Conservation (phyloP, 768 basidiomycete genomes). For the Phylloporus scabripes region DNA sequence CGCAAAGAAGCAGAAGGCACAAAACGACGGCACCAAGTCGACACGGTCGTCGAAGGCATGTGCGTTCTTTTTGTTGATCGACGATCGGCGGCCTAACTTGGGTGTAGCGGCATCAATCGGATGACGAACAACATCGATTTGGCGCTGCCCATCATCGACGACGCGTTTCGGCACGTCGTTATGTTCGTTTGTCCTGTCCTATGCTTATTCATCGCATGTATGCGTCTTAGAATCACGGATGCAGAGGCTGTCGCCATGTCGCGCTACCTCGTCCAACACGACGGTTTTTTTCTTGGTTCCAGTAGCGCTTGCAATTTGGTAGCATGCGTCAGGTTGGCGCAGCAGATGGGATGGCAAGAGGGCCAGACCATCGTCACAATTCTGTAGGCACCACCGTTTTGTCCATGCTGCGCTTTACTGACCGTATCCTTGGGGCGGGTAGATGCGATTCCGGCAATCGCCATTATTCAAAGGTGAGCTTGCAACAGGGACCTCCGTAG, state of each 20-base stretch:
- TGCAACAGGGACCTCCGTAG: not conserved
- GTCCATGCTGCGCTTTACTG: not conserved
- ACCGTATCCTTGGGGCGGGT: not conserved
- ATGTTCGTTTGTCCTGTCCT: too few relatives aligned
- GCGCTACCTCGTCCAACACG: constrained; percentile 81
- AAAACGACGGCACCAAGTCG: constrained; percentile 88
- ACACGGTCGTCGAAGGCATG: constrained; percentile 95
- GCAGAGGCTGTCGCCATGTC: constrained; percentile 96
- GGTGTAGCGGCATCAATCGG: constrained; percentile 81
- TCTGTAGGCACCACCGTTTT: constrained; percentile 42
- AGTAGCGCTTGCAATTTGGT: constrained; percentile 95
- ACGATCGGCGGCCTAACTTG: not conserved
- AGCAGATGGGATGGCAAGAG: constrained; percentile 60
- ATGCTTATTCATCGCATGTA: too few relatives aligned
- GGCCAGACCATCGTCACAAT: constrained; percentile 81
- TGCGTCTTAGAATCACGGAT: constrained; percentile 67
- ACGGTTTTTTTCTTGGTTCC: constrained; percentile 93
- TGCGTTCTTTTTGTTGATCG: constrained; percentile 29
- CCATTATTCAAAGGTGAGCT: constrained; percentile 83
- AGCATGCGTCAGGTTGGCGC: constrained; percentile 79
- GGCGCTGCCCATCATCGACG: constrained; percentile 79
- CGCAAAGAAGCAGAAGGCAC: constrained; percentile 90
- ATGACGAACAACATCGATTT: constrained; percentile 86
- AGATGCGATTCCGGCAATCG: constrained; percentile 89
- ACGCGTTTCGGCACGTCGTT: constrained; percentile 57